These are phyloP conservation scores for Nicotiana otophora DNA, from an alignment of 257 asterid genomes.

Conservation along the genomic window DNA sequence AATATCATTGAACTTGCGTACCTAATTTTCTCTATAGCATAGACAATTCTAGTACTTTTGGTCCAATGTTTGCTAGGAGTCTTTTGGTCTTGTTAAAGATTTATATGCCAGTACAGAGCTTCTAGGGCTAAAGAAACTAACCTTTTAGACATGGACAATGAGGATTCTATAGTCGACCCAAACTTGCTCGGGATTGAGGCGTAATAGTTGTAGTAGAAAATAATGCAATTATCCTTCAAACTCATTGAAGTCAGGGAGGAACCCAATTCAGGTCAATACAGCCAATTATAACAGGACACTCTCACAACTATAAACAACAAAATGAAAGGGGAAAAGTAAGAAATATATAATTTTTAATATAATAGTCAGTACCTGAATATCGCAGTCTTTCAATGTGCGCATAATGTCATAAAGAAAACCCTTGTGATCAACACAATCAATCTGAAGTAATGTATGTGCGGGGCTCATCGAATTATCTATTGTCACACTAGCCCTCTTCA, in stretches of 20 bases:
- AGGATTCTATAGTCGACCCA: not conserved
- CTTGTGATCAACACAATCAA: constrained; percentile 68
- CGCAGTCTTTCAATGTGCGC: constrained; percentile 69
- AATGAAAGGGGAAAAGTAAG: not conserved
- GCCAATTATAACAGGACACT: not conserved
- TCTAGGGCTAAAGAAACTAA: not conserved
- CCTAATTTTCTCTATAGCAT: not conserved
- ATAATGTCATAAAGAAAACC: constrained; percentile 78
- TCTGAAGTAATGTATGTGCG: constrained; percentile 86
- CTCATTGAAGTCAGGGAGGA: not conserved
- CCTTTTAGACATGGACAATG: not conserved
- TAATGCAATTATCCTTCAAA: not conserved
- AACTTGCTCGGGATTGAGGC: not conserved
- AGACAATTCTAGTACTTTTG: not conserved
- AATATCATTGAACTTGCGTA: not conserved
- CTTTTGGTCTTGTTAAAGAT: not conserved
- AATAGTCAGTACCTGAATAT: constrained; percentile 45
- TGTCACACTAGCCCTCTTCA: constrained; percentile 52
- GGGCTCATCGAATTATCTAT: constrained; percentile 76
- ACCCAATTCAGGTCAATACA: not conserved
- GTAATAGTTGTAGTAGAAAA: not conserved
- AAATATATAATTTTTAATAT: not conserved
- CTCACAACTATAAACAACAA: not conserved
- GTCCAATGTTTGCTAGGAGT: not conserved
- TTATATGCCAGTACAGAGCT: not conserved